Conservation (phyloP, 164 flowering plant genomes). For the Vitis cinerea region DNA sequence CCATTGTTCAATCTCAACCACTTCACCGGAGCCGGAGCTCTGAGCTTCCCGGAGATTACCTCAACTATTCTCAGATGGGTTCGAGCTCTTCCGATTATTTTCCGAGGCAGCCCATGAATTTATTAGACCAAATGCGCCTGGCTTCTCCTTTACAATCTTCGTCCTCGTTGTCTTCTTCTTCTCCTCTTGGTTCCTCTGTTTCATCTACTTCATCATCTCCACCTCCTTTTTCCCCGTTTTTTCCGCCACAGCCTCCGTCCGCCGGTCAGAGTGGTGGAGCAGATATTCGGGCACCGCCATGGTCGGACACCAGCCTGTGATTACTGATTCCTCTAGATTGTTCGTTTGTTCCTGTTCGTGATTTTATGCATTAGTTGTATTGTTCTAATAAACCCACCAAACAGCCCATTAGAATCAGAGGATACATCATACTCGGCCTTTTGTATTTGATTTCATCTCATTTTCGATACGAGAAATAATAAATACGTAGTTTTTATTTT, state of each 20-base stretch:
- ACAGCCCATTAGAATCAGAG: no score
- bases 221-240: conserved; percentile 5
- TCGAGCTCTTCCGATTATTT: not conserved
- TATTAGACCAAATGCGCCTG: conserved; percentile 16
- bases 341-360: not conserved
- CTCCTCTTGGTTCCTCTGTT: not conserved
- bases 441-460: no score
- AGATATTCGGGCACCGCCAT: not conserved
- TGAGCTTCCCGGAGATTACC: not conserved
- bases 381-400: no score
- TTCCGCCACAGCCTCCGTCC: not conserved
- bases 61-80: not conserved
- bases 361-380: no score
- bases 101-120: conserved; percentile 15
- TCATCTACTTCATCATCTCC: not conserved
- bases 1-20: conserved; percentile 21
- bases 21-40: not conserved
- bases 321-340: not conserved
- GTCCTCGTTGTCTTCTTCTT: not conserved
- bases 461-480: no score
- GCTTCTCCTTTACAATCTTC: not conserved
- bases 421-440: no score
- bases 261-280: not conserved
- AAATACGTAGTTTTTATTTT: no score
- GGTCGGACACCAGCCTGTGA: not conserved